Conservation (phyloP, 1,284 basidiomycete genomes). For the Leccinum griseonigrum region DNA sequence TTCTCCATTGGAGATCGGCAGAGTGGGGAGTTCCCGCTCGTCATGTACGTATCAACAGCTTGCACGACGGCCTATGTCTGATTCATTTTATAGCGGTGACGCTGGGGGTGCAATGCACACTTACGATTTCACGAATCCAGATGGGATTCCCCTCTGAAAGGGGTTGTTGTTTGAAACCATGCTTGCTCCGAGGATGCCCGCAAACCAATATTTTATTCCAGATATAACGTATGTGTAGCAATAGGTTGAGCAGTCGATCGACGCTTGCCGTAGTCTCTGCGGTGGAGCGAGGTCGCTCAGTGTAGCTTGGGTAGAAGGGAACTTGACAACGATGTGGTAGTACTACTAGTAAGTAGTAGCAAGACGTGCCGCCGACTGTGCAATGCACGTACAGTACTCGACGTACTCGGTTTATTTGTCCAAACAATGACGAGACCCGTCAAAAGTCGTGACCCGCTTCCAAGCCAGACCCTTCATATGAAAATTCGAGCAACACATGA, state of each 20-base stretch:
- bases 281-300: neutral
- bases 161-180: neutral
- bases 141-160: slow-evolving; percentile 21
- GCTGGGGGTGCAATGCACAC: slow-evolving; percentile 33
- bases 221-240: slow-evolving; percentile 4
- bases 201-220: slow-evolving; percentile 5
- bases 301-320: neutral
- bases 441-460: slow-evolving; percentile 11
- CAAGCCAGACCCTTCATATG: slow-evolving; percentile 10
- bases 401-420: slow-evolving; percentile 26
- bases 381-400: neutral
- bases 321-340: neutral
- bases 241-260: neutral
- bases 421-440: slow-evolving; percentile 26
- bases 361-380: slow-evolving; percentile 1
- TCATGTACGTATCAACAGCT: slow-evolving; percentile 51
- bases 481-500: slow-evolving; percentile 21
- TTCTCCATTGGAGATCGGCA: slow-evolving; percentile 59
- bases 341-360: neutral
- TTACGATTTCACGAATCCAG: slow-evolving; percentile 27
- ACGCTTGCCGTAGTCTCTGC: neutral
- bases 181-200: slow-evolving; percentile 4
- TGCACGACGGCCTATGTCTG: slow-evolving; percentile 5
- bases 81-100: slow-evolving; percentile 25
- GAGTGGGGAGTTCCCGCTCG: slow-evolving; percentile 50